Conservation (phyloP, 2,329 filamentous ascomycete genomes). For the Fusarium floridanum region DNA sequence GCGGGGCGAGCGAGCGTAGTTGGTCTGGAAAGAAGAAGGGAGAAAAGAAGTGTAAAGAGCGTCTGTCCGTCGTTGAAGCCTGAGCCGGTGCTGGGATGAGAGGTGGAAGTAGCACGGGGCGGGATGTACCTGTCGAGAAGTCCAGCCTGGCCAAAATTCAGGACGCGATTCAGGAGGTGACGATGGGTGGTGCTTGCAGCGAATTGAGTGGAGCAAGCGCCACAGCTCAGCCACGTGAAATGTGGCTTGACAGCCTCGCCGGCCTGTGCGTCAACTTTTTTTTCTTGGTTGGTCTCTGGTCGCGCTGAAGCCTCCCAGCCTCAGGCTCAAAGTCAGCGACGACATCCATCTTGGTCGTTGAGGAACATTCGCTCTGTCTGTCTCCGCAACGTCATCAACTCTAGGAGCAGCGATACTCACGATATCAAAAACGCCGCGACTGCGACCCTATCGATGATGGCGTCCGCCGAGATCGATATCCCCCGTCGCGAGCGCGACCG, state of each 20-base stretch:
- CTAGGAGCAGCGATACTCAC: slow-evolving; percentile 2
- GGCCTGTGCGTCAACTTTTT: slow-evolving; percentile 46
- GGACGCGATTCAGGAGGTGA: slow-evolving; percentile 42
- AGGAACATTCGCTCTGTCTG: slow-evolving; percentile 24
- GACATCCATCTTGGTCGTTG: slow-evolving; percentile 25
- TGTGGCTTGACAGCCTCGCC: slow-evolving; percentile 21
- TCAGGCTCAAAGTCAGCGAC: slow-evolving; percentile 27
- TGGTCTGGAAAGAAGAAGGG: slow-evolving; percentile 20
- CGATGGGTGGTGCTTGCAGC: slow-evolving; percentile 24
- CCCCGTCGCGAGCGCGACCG: slow-evolving; percentile 55
- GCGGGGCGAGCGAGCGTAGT: slow-evolving; percentile 35
- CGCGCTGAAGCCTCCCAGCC: slow-evolving; percentile 27
- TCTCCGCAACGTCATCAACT: slow-evolving; percentile 28
- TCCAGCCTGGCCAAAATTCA: slow-evolving; percentile 44
- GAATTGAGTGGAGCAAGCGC: slow-evolving; percentile 20
- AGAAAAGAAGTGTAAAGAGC: slow-evolving; percentile 35
- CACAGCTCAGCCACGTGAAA: slow-evolving; percentile 29
- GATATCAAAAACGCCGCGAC: slow-evolving; percentile 11
- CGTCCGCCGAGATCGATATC: slow-evolving; percentile 59
- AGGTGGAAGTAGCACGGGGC: slow-evolving; percentile 30
- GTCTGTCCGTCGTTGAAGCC: slow-evolving; percentile 26
- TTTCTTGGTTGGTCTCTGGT: slow-evolving; percentile 30
- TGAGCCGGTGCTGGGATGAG: slow-evolving; percentile 23
- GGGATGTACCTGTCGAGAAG: slow-evolving; percentile 29
- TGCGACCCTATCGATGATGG: slow-evolving; percentile 51